Evolutionary conservation across 1,139 yeast species (phyloP), one percentile per base, ranked within the genome.

Genomic region (Sugiyamaella grinbergsii): DNA sequence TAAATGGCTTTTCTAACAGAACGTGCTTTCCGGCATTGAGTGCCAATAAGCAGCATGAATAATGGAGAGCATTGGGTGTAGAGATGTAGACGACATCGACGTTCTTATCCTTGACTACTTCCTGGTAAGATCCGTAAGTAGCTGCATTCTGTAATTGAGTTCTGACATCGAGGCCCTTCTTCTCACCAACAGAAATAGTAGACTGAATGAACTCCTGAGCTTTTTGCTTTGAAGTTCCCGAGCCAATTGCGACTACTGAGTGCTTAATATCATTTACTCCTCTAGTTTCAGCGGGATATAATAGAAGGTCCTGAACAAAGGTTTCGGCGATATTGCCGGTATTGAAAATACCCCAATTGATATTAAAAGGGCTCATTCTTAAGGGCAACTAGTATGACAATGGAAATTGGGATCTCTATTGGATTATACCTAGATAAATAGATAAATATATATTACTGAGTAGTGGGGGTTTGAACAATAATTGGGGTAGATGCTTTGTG

Each of bases 1-100:
- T 76, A 55, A 80, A 71, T 3, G 85, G 83, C 64, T 81, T 81
- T 61, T 81, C 85, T 58, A 82, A 76, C 47, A 81, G 68, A 24
- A 80, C 81, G 61, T 80, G 80, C 60, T 77, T 76, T 10, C 76
- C 79, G 40, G 75, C 70, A 11, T 70, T 65, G 54, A 81, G 68
- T 15, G 82, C 80, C 32, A 68, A 60, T 43, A 72, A 64, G 6
- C 76, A 78, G 55, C 75, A 76, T 33, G 73, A 74, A 54, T 76
- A 75, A 63, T 81, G 85, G 54, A 71, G 68, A 8, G 73, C 68
- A 65, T 80, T 83, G 2, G 84, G 84, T 2, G 81, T 74, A 2
- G 82, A 84, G 45, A 81, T 67, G 61, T 81, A 81, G 28, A 81
- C 75, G 15, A 77, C 70, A 51, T 80, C 78, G 39, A 80, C 72